Evolutionary conservation across 2,329 filamentous ascomycete species (phyloP), one percentile per base, ranked within the genome.

Genomic region (Pseudogymnoascus pannorum): DNA sequence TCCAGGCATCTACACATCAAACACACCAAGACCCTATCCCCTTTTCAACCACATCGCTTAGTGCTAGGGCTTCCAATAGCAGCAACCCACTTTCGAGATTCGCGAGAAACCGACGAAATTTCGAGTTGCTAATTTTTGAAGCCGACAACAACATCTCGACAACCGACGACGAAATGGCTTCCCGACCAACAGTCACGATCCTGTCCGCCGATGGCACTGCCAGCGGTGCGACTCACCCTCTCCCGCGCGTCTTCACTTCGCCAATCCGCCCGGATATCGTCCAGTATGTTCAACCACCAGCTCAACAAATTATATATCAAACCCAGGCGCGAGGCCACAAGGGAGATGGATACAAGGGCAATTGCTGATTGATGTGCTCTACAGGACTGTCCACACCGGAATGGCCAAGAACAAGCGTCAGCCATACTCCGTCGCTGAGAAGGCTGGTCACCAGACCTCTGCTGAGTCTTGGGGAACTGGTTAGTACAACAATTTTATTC

Each of bases 381-480:
- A 71, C 72, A 85, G 82, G 78, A 79, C 79, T 70, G 87, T 97
- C 75, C 94, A 99, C 88, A 96, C 91, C 75, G 94, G 94, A 76
- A 95, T 99, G 85, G 93, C 93, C 78, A 99, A 99, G 91, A 99
- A 99, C 88, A 97, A 96, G 88, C 89, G 94, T 79, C 94, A 99
- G 83, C 92, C 94, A 73, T 99, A 99, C 81, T 87, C 94, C 75
- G 94, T 99, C 85, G 96, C 92, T 88, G 93, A 97, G 89, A 99
- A 99, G 90, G 94, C 94, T 77, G 94, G 94, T 84, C 94, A 99
- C 84, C 94, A 99, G 85, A 99, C 94, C 78, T 96, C 91, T 81
- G 94, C 94, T 77, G 94, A 99, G 87, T 99, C 95, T 72, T 99
- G 94, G 94, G 93, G 93, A 88, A 97, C 93, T 83, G 93, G 91